Evolutionary conservation across 164 flowering plant species (phyloP), one percentile per base, ranked within the genome.

Genomic region (Chimonanthus praecox): DNA sequence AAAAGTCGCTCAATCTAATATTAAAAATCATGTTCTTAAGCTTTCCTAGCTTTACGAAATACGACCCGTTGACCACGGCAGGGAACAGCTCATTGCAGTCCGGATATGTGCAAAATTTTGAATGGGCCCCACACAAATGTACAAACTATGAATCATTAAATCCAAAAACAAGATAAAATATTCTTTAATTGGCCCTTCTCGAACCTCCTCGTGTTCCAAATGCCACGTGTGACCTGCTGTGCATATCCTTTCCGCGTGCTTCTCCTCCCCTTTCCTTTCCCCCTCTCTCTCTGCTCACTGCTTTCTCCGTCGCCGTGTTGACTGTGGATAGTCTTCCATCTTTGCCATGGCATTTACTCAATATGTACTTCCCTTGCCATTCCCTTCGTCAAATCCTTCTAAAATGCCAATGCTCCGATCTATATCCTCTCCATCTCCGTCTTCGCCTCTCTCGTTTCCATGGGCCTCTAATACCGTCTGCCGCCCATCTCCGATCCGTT

Each of bases 281-380:
- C 16, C 11, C 16, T 0, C 61, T 11, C 61, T 6, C 21, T 62
- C 45, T 10, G 1, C 45, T 4, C 10, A 6, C n/a, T 6, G 20
- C 9, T 21, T 7, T 7, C 45, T 16, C 45, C 10, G 10, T 63
- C 65, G 7, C 65, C 61, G 61, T 7, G 43, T 21, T 18, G 10
- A n/a, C n/a, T 6, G 8, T 6, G 20, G 9, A 58, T 6, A 21
- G 43, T 44, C 3, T 43, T 11, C 16, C 48, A 10, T 49, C 33
- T 70, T 66, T 2, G 66, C 73, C 70, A 86, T 86, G 89, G 92
- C 87, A 45, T 73, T 84, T 58, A 81, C 82, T 70, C 89, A 77
- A 68, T 82, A 65, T 80, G 47, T 73, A 68, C 68, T 79, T 2
- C 70, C 88, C 15, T 71, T 77, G 58, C 88, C 85, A 0, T 75